Base-by-base conservation (phyloP, 2,329 filamentous ascomycete species). In the Fusarium nygamai region DNA sequence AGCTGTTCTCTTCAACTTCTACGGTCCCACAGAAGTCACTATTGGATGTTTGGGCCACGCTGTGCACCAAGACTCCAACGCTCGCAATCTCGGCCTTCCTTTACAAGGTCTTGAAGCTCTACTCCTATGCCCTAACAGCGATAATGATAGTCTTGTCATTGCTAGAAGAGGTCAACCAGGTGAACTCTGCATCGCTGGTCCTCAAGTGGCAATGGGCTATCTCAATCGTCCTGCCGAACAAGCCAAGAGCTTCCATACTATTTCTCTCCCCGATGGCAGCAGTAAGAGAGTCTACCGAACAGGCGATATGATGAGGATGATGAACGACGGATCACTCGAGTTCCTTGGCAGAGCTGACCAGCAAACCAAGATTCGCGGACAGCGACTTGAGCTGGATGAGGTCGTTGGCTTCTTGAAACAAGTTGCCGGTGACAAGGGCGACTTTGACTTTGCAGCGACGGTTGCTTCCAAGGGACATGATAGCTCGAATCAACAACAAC, bases 291-390 rank as follows among this genome's bases (percentile, higher is more conserved):
- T 72, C 19, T 72, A 72, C 20, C 50, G 60, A 29, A 72, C 70
- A 5, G 69, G 70, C 1, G 70, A 72, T 22, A 73, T 72, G 59
- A 72, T 72, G 70, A 60, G 70, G 14, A 72, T 72, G 70, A 72
- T 72, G 69, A 29, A 70, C 1, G 69, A 73, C 0, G 70, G 70
- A 0, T 36, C 70, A 1, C 50, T 73, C 1, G 70, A 72, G 56
- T 72, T 72, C 6, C 16, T 72, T 10, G 70, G 70, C 0, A 61
- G 69, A 17, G 41, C 54, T 1, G 70, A 72, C 24, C 69, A 73
- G 5, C 69, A 72, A 27, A 64, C 70, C 22, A 72, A 72, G 46
- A 72, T 72, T 14, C 59, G 70, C 4, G 70, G 70, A 5, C 70
- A 72, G 17, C 43, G 70, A 27, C 65, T 72, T 4, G 70, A 72